Evolutionary conservation across 116 monocot genomes (phyloP).

Genomic region (Iris pallida): DNA sequence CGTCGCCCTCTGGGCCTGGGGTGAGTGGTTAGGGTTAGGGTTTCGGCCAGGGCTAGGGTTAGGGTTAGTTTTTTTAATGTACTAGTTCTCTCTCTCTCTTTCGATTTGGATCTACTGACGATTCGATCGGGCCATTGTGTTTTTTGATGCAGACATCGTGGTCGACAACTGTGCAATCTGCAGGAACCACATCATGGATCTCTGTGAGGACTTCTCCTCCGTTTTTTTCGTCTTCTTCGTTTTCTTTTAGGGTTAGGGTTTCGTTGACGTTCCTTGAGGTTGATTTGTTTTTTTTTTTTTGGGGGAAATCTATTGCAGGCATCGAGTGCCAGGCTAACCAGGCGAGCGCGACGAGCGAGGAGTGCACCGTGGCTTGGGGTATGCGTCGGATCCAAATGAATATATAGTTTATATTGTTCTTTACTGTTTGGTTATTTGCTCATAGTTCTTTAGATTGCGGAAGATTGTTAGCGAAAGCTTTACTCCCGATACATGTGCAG

Average conservation of each 20-base stretch:
- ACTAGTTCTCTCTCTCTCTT: neutral
- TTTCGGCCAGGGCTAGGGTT: too few species aligned
- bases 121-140: neutral
- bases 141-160: conserved; percentile 64
- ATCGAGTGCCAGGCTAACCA: conserved; percentile 88
- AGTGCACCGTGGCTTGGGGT: conserved; percentile 97
- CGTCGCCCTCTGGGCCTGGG: conserved; percentile 98
- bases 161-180: conserved; percentile 95
- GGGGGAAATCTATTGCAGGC: conserved; percentile 27
- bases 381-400: conserved; percentile 9
- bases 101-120: neutral
- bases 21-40: conserved; percentile 19
- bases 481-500: too few species aligned
- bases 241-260: neutral
- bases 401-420: too few species aligned
- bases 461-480: too few species aligned
- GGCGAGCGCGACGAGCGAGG: conserved; percentile 76
- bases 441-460: too few species aligned
- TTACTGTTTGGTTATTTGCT: too few species aligned
- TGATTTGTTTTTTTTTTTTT: conserved; percentile 1
- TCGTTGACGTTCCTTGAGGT: neutral
- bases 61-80: conserved; percentile 7
- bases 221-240: neutral
- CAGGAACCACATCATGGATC: conserved; percentile 96
- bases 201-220: conserved; percentile 40